These are phyloP conservation scores for Saccharata proteae DNA, from an alignment of 2,329 filamentous ascomycete species.

Conservation along the genomic window DNA sequence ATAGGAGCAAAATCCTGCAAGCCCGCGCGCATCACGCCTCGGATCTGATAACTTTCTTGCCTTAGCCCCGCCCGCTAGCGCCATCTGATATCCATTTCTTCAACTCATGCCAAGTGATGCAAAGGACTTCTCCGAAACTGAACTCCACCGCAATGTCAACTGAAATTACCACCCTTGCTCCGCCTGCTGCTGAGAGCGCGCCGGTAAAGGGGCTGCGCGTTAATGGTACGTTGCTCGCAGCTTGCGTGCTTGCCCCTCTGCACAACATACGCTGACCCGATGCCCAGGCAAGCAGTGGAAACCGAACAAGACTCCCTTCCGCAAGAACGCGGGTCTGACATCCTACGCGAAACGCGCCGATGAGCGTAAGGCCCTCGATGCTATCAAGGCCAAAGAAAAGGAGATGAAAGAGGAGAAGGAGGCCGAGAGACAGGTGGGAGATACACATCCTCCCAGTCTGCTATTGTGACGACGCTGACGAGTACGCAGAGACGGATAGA, in stretches of 20 bases:
- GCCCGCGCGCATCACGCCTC: background rate
- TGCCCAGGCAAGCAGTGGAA: slow-evolving; percentile 88
- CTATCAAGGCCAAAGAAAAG: slow-evolving; percentile 86
- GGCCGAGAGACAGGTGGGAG: slow-evolving; percentile 65
- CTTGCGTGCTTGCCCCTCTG: background rate
- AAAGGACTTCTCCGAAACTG: too few relatives aligned
- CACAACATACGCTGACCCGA: slow-evolving; percentile 5
- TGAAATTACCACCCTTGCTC: slow-evolving; percentile 19
- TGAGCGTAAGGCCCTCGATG: slow-evolving; percentile 54
- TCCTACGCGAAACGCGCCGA: slow-evolving; percentile 67
- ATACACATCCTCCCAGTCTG: background rate
- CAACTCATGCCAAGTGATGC: too few relatives aligned
- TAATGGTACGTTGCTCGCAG: slow-evolving; percentile 51
- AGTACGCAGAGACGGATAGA: slow-evolving; percentile 55
- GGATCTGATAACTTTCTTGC: background rate
- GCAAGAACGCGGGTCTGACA: slow-evolving; percentile 64
- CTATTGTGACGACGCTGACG: background rate
- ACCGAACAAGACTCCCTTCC: slow-evolving; percentile 68
- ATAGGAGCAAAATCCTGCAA: too few relatives aligned
- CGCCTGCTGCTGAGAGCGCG: slow-evolving; percentile 22
- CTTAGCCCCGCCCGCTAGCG: background rate
- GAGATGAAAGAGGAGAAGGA: slow-evolving; percentile 96
- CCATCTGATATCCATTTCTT: background rate
- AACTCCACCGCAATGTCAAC: slow-evolving; percentile 17
- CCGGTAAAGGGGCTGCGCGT: slow-evolving; percentile 54